Percentiles rank a stretch among this genome's conserved stretches.
Evolutionary conservation across 2,329 filamentous ascomycete species (phyloP).

Genomic region (Lomentospora prolificans): DNA sequence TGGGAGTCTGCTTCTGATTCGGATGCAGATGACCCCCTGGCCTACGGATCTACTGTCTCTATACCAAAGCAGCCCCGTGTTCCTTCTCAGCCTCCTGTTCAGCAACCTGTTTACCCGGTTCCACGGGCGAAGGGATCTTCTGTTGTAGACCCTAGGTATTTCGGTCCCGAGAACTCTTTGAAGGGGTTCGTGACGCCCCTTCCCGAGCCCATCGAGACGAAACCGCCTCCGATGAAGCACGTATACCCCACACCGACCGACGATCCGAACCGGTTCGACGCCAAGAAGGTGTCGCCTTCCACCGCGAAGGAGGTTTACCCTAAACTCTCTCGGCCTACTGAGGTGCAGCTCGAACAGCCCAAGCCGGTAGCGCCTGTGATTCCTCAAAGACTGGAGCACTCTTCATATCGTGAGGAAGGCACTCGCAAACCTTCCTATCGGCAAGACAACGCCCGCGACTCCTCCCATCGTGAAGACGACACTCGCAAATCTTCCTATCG

Average conservation of each 20-base stretch:
- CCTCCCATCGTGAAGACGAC: too few relatives aligned
- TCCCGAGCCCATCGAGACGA: background rate
- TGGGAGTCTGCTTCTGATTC: conserved; percentile 45
- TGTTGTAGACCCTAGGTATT: conserved; percentile 47
- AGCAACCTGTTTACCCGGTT: conserved; percentile 1
- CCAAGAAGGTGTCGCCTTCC: conserved; percentile 37
- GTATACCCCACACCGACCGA: conserved; percentile 58
- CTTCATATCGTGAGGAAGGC: conserved; percentile 3
- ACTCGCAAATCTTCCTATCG: conserved; percentile 8
- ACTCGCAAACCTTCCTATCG: background rate
- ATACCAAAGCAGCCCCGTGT: conserved; percentile 11
- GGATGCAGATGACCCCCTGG: conserved; percentile 30
- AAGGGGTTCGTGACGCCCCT: conserved; percentile 34
- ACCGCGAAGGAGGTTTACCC: conserved; percentile 30
- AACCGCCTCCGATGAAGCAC: conserved; percentile 1
- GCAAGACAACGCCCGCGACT: too few relatives aligned
- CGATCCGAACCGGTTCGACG: conserved; percentile 55
- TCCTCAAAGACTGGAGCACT: conserved; percentile 26
- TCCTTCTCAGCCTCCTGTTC: background rate
- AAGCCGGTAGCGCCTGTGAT: conserved; percentile 68
- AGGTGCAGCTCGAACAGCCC: conserved; percentile 71
- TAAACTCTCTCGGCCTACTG: conserved; percentile 35
- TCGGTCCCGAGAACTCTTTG: conserved; percentile 53
- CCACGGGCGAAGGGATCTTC: conserved; percentile 28
- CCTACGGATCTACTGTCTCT: conserved; percentile 28